Evolutionary conservation across 2,329 filamentous ascomycete genomes (phyloP).

Genomic region (Elsinoe ampelina): DNA sequence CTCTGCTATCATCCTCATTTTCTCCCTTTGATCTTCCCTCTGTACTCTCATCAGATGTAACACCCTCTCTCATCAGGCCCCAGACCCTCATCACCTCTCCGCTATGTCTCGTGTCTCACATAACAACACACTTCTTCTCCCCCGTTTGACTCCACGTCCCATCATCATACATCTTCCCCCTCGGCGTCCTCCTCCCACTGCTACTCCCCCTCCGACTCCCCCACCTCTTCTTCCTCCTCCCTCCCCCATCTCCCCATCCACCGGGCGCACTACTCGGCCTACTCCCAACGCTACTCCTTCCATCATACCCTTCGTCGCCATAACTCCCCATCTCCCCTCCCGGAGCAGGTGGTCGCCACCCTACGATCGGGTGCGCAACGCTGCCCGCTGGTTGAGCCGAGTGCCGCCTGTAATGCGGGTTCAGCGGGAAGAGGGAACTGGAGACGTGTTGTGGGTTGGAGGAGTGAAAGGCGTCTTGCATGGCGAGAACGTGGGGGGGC

Average conservation of each 20-base stretch:
- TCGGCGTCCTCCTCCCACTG: conserved; percentile 11
- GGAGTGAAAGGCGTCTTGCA: conserved; percentile 14
- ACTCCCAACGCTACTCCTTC: background rate
- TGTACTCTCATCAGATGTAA: background rate
- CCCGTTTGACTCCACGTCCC: conserved; percentile 11
- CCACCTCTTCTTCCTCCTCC: conserved; percentile 8
- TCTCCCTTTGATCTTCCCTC: background rate
- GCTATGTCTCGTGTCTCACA: conserved; percentile 1
- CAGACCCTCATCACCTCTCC: background rate
- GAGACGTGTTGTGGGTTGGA: conserved; percentile 17
- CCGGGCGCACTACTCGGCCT: conserved; percentile 4
- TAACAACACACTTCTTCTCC: conserved; percentile 17
- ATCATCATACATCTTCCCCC: conserved; percentile 13
- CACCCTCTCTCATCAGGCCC: background rate
- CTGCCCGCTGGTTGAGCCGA: conserved; percentile 18
- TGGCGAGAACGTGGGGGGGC: conserved; percentile 13
- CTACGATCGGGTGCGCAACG: conserved; percentile 26
- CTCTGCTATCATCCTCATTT: too few relatives aligned
- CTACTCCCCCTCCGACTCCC: background rate
- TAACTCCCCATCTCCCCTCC: background rate
- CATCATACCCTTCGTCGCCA: background rate
- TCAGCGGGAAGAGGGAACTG: conserved; percentile 23
- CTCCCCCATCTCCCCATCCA: background rate
- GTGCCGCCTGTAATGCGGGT: conserved; percentile 16
- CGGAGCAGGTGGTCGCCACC: conserved; percentile 27